Evolutionary conservation across 192 early-diverging fungal genomes (phyloP), one percentile per base, ranked within the genome.

Genomic region (Rhizophlyctis rosea): DNA sequence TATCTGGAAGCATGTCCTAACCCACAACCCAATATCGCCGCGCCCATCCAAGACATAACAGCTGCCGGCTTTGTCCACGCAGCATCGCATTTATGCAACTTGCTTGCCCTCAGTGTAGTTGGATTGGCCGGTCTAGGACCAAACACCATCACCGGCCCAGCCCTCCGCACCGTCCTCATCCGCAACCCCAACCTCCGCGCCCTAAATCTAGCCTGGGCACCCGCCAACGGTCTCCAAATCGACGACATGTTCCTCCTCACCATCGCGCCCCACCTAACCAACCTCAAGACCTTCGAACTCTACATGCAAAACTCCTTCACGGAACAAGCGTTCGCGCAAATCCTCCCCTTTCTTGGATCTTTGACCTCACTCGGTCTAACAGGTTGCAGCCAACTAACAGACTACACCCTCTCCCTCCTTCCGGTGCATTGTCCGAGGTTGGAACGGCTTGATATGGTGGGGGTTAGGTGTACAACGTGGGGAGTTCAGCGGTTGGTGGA

Each of bases 361-460:
- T 54, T 70, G 21, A 23, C 50, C 1, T 54, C 57, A 4, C 34
- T 70, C 24, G 68, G 68, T 5, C 47, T 70, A 28, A 58, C 61
- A 27, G 63, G 59, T 5, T 60, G 57, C 66, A n/a, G 28, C 47
- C 62, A 58, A 34, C 25, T 70, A 3, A 70, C 63, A 13, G 68
- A 70, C 63, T 18, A 13, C 14, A 58, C 59, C 2, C n/a, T 70
- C n/a, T n/a, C 34, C n/a, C 54, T 47, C 9, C 54, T 70, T 4
- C 67, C 68, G 1, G 53, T 18, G 5, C 63, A 68, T 7, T 70
- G 68, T 59, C 68, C 68, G 7, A 11, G 39, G 9, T 47, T 70
- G 34, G 68, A 70, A 58, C 60, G 68, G 30, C n/a, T 67, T 16
- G 68, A 70, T 48, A 70, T 70, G 29, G 68, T 50, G 32, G 66